Evolutionary conservation across 1,284 basidiomycete genomes (phyloP).

Genomic region (Naganishia sp.): DNA sequence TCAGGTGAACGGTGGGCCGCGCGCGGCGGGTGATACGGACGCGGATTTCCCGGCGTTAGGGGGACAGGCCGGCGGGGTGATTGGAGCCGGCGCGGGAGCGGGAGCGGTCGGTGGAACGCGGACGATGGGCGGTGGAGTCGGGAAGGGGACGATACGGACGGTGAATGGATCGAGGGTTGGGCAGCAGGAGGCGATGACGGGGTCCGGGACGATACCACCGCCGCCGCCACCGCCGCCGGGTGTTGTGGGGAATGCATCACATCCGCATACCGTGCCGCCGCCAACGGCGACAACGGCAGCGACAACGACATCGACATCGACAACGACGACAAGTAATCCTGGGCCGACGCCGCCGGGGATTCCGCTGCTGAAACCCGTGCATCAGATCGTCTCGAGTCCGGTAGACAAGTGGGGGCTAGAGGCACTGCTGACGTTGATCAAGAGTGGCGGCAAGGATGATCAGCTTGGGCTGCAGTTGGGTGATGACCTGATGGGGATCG

Average conservation of each 20-base stretch:
- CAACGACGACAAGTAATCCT: slow-evolving; percentile 30
- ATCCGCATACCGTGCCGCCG: slow-evolving; percentile 32
- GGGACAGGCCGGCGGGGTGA: neutral
- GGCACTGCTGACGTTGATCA: slow-evolving; percentile 87
- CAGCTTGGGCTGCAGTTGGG: slow-evolving; percentile 82
- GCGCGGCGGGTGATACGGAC: slow-evolving; percentile 9
- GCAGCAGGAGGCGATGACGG: neutral
- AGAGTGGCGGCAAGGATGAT: slow-evolving; percentile 69
- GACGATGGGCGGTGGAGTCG: neutral
- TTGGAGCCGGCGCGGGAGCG: slow-evolving; percentile 1
- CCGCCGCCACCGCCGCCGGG: slow-evolving; percentile 7
- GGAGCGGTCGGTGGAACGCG: no score
- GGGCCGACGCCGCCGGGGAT: slow-evolving; percentile 46
- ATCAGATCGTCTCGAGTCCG: slow-evolving; percentile 89
- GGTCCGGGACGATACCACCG: slow-evolving; percentile 6
- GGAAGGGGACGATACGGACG: slow-evolving; percentile 1
- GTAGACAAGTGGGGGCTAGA: slow-evolving; percentile 94
- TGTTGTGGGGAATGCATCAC: neutral
- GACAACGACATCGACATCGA: slow-evolving; percentile 35
- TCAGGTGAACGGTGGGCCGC: neutral
- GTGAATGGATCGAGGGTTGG: neutral
- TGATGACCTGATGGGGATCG: slow-evolving; percentile 88
- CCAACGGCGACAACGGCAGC: slow-evolving; percentile 28
- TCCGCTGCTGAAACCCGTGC: slow-evolving; percentile 69
- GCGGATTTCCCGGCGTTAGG: slow-evolving; percentile 21